phyloP scores from a whole-genome alignment of 2,329 filamentous ascomycete genomes.

The Aspergillus tanneri region DNA sequence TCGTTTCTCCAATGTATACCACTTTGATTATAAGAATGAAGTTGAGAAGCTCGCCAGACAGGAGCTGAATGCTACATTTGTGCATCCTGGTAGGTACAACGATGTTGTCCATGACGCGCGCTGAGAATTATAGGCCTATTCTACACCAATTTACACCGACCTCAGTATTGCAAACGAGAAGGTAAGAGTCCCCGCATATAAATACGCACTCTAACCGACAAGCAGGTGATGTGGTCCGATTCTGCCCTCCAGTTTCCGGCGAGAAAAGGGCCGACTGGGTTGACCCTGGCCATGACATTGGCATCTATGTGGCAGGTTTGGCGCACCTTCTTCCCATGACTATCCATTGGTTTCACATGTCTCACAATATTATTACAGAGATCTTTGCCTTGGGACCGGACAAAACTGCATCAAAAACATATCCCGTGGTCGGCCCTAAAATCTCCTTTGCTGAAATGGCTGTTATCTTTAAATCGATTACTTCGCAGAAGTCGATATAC shows the following conservation, averaged over 20 bases:
- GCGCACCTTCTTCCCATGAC: not conserved
- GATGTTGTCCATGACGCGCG: no score
- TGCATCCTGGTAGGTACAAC: conserved; percentile 16
- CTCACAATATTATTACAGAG: conserved; percentile 1
- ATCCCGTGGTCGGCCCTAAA: conserved; percentile 10
- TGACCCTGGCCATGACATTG: conserved; percentile 21
- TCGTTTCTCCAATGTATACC: conserved; percentile 13
- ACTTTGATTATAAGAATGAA: conserved; percentile 18
- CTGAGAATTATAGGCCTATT: conserved; percentile 15
- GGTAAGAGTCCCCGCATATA: not conserved
- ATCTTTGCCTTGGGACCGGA: conserved; percentile 13
- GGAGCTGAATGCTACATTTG: conserved; percentile 11
- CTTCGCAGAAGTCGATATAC: conserved; percentile 10
- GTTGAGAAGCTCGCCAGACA: conserved; percentile 17
- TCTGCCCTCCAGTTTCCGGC: conserved; percentile 13
- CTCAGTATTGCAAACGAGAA: conserved; percentile 10
- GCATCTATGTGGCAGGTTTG: conserved; percentile 19
- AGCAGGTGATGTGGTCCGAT: conserved; percentile 18
- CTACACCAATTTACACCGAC: conserved; percentile 18
- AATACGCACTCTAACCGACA: not conserved
- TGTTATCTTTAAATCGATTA: conserved; percentile 10
- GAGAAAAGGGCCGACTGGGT: conserved; percentile 17
- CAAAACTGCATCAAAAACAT: conserved; percentile 15
- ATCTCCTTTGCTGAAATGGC: conserved; percentile 11
- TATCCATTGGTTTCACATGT: not conserved